Base-by-base conservation (phyloP, 306 rosid species). In the Inga leiocalycina region DNA sequence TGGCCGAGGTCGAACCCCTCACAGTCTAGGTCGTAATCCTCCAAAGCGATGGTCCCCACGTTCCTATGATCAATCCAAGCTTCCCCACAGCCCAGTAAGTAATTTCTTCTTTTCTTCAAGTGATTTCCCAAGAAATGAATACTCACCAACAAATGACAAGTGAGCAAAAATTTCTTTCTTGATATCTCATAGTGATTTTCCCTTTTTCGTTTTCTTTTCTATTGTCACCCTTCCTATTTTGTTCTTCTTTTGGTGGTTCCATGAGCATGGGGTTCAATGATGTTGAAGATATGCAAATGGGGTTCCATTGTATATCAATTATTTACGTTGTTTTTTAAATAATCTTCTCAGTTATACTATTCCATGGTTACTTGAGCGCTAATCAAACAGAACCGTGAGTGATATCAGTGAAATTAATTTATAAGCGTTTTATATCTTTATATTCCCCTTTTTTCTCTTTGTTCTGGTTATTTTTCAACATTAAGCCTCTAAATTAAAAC, bases 21-120 rank as follows among this genome's bases (percentile, higher is more conserved):
- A 76, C 39, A 13, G 12, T 46, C 71, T 56, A 76, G 80, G 71
- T 2, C 54, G 71, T 24, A 45, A 45, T 72, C 37, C 76, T 68
- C n/a, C 67, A 34, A 20, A 8, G n/a, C 19, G 52, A 79, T 52
- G 76, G 82, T 12, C 41, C 24, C 76, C 67, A 0, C 43, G 54
- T 51, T 17, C 65, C 15, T 17, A 2, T 78, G 14, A 4, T 46
- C 75, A 66, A 34, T 27, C 27, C 9, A 45, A 20, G 8, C 3
- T 10, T 78, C 75, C 82, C n/a, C 65, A 30, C 43, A 0, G 34
- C 51, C 65, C 65, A 10, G 82, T 79, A 79, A 10, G 82, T 79
- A 79, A 66, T 71, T 44, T 3, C 14, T 19, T 8, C 19, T 10
- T 44, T 12, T 27, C 17, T 4, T 54, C 19, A 52, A 49, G 54